Evolutionary conservation across 1,284 basidiomycete genomes (phyloP).

Genomic region (Leccinum insigne): DNA sequence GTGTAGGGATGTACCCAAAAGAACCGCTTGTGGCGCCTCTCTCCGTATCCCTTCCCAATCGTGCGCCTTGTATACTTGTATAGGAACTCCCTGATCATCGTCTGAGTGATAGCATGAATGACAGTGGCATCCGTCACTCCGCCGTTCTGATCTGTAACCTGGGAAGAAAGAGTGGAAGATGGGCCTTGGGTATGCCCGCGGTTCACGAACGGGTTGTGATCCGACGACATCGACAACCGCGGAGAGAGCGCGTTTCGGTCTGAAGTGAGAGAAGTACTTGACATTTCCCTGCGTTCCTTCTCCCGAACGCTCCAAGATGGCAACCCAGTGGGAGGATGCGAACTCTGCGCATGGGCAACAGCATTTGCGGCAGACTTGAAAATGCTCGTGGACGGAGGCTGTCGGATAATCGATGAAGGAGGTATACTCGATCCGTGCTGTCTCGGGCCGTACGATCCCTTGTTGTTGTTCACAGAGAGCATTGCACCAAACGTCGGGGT

Average conservation of each 20-base stretch:
- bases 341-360: conserved; percentile 47
- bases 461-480: conserved; percentile 59
- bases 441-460: conserved; percentile 46
- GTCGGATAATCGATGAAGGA: conserved; percentile 61
- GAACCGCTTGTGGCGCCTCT: conserved; percentile 92
- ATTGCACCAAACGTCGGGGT: conserved; percentile 75
- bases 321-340: conserved; percentile 40
- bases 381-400: conserved; percentile 76
- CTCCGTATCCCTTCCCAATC: conserved; percentile 91
- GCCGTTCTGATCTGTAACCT: conserved; percentile 14
- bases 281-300: conserved; percentile 55
- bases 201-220: conserved; percentile 51
- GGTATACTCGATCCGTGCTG: conserved; percentile 72
- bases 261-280: conserved; percentile 63
- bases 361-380: conserved; percentile 70
- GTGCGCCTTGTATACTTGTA: conserved; percentile 95
- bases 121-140: conserved; percentile 77
- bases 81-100: conserved; percentile 99
- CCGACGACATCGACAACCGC: conserved; percentile 80
- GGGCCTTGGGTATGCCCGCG: conserved; percentile 35
- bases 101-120: conserved; percentile 98
- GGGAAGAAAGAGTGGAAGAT: conserved; percentile 41
- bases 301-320: conserved; percentile 49
- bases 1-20: conserved; percentile 99
- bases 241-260: conserved; percentile 65